Conservation (phyloP, 1,284 basidiomycete species). For the Fomitopsis schrenkii region DNA sequence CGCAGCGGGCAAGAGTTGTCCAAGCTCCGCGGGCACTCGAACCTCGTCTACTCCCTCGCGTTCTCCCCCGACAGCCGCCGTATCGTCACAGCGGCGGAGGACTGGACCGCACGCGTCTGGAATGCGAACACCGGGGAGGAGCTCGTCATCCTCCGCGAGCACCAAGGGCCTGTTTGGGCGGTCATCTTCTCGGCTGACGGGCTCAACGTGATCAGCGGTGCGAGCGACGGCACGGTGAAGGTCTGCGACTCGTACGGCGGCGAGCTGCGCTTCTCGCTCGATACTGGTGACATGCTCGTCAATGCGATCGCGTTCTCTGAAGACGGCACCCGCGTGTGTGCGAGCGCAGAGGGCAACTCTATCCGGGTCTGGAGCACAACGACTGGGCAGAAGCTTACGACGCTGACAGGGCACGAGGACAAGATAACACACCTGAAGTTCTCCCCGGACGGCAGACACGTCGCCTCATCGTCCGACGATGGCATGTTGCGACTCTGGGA, state of each 20-base stretch:
- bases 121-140: conserved; percentile 17
- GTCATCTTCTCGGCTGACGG: conserved; percentile 35
- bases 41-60: conserved; percentile 27
- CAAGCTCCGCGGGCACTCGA: conserved; percentile 18
- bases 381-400: neutral
- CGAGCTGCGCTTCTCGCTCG: conserved; percentile 4
- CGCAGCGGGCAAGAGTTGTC: conserved; percentile 3
- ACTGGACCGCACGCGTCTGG: conserved; percentile 25
- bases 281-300: conserved; percentile 7
- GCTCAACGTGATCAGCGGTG: conserved; percentile 11
- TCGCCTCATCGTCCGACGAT: conserved; percentile 15
- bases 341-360: conserved; percentile 32
- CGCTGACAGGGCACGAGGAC: conserved; percentile 5
- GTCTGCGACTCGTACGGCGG: conserved; percentile 12
- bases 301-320: conserved; percentile 23
- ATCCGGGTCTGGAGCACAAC: conserved; percentile 26
- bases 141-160: conserved; percentile 21
- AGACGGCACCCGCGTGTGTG: conserved; percentile 23
- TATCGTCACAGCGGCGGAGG: conserved; percentile 32
- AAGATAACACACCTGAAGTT: conserved; percentile 23
- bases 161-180: conserved; percentile 26
- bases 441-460: conserved; percentile 10
- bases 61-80: conserved; percentile 32
- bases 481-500: conserved; percentile 17
- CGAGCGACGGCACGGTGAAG: conserved; percentile 13